These are phyloP conservation scores for Trametes polyzona DNA, from an alignment of 1,284 basidiomycete species.

Conservation along the genomic window DNA sequence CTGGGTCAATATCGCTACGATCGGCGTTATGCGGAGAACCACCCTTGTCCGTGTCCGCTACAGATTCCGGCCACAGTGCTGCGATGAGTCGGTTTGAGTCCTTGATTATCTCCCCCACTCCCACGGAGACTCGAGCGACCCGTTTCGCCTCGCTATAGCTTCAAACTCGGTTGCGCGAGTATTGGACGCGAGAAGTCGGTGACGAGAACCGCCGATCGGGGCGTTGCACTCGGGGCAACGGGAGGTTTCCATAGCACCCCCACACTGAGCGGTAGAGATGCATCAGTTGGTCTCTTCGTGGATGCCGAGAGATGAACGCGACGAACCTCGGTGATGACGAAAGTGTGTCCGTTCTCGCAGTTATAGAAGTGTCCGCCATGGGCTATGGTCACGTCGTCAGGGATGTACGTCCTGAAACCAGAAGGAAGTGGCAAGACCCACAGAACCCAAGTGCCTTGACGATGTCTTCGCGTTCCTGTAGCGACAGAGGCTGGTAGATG, in stretches of 20 bases:
- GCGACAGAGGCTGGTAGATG: constrained; percentile 48
- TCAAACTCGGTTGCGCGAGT: constrained; percentile 51
- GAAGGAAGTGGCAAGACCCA: constrained; percentile 25
- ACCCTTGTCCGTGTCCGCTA: neutral
- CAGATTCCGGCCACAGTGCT: neutral
- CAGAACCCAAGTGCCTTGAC: constrained; percentile 51
- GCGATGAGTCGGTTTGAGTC: no score
- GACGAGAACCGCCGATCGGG: constrained; percentile 51
- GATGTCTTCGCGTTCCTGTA: constrained; percentile 52
- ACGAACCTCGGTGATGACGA: constrained; percentile 34
- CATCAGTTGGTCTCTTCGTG: neutral
- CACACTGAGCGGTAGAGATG: constrained; percentile 44
- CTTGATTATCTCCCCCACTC: neutral
- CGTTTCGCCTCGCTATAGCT: constrained; percentile 16
- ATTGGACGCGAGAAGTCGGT: constrained; percentile 48
- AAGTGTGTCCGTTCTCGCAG: constrained; percentile 35
- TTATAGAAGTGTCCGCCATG: constrained; percentile 49
- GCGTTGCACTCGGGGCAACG: constrained; percentile 60
- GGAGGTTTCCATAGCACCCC: constrained; percentile 51
- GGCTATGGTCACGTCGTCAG: constrained; percentile 31
- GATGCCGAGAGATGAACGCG: neutral
- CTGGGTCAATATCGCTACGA: neutral
- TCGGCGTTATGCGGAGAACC: neutral
- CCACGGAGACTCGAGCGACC: constrained; percentile 4
- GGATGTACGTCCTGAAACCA: neutral